Conservation (phyloP, 2,329 filamentous ascomycete species). For the Fusarium sp. region DNA sequence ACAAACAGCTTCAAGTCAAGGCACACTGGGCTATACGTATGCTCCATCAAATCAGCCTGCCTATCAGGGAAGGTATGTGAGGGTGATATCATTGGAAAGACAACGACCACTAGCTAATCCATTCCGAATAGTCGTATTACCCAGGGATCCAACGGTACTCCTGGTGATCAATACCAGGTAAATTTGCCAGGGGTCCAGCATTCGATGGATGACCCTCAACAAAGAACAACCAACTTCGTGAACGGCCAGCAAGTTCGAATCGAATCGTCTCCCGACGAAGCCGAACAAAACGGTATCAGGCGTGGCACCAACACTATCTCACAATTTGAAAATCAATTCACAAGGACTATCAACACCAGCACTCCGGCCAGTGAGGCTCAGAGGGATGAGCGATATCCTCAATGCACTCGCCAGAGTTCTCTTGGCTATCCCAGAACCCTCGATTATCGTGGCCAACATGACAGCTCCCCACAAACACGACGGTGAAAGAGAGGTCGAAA, state of each 20-base stretch:
- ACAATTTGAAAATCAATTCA: slow-evolving; percentile 10
- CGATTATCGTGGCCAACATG: neutral
- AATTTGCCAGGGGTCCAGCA: neutral
- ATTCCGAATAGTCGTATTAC: neutral
- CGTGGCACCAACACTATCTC: neutral
- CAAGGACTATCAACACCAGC: neutral
- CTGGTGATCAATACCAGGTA: neutral
- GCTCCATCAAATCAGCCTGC: slow-evolving; percentile 4
- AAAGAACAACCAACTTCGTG: slow-evolving; percentile 15
- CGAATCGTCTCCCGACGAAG: neutral
- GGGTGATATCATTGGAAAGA: neutral
- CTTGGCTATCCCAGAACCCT: neutral
- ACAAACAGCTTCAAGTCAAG: neutral
- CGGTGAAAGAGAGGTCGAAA: neutral
- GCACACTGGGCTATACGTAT: neutral
- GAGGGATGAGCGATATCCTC: neutral
- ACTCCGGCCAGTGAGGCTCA: neutral
- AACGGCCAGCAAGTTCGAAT: neutral
- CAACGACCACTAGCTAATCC: neutral
- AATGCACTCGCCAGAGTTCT: neutral
- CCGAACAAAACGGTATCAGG: neutral
- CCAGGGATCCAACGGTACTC: neutral
- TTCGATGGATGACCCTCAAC: neutral
- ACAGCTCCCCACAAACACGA: neutral
- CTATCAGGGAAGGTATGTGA: slow-evolving; percentile 28